Conservation (phyloP, 2,329 filamentous ascomycete genomes). For the Penicillium italicum region DNA sequence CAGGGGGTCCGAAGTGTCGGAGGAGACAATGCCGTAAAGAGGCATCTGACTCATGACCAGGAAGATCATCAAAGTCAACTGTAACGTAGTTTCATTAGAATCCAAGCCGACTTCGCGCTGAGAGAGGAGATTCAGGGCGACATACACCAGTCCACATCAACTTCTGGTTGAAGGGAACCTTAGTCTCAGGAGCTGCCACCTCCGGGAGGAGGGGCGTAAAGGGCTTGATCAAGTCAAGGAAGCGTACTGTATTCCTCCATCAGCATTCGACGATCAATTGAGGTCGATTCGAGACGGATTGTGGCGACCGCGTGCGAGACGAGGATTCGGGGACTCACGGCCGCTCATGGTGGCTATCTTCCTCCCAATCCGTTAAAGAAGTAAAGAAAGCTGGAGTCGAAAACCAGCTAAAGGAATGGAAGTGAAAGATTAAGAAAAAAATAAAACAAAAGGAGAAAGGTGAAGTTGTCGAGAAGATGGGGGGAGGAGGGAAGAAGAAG, state of each 20-base stretch:
- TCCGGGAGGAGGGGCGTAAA: slow-evolving; percentile 99
- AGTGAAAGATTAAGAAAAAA: slow-evolving; percentile 21
- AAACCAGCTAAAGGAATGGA: slow-evolving; percentile 37
- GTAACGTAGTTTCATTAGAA: slow-evolving; percentile 18
- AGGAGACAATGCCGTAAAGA: slow-evolving; percentile 97
- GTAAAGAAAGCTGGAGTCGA: slow-evolving; percentile 31
- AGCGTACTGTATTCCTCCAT: slow-evolving; percentile 66
- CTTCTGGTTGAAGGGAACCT: slow-evolving; percentile 98
- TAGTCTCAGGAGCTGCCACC: slow-evolving; percentile 97
- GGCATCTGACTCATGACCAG: slow-evolving; percentile 99
- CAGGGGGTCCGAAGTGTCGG: slow-evolving; percentile 93
- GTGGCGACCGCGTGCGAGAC: slow-evolving; percentile 31
- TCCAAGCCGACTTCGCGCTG: slow-evolving; percentile 9
- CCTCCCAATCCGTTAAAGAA: slow-evolving; percentile 31
- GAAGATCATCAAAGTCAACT: slow-evolving; percentile 93
- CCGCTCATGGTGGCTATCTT: slow-evolving; percentile 55
- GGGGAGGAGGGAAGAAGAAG: slow-evolving; percentile 25
- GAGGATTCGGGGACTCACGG: slow-evolving; percentile 46
- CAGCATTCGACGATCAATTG: slow-evolving; percentile 31
- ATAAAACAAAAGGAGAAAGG: slow-evolving; percentile 25
- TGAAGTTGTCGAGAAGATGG: slow-evolving; percentile 23
- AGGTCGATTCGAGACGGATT: slow-evolving; percentile 11
- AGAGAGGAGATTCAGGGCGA: slow-evolving; percentile 16
- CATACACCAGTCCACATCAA: slow-evolving; percentile 82
- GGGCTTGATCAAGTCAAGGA: slow-evolving; percentile 99